A percentile compares a stretch with the other conserved stretches of the same genome.
phyloP scores from a whole-genome alignment of 2,329 filamentous ascomycete genomes.

The Sporothrix mexicana region DNA sequence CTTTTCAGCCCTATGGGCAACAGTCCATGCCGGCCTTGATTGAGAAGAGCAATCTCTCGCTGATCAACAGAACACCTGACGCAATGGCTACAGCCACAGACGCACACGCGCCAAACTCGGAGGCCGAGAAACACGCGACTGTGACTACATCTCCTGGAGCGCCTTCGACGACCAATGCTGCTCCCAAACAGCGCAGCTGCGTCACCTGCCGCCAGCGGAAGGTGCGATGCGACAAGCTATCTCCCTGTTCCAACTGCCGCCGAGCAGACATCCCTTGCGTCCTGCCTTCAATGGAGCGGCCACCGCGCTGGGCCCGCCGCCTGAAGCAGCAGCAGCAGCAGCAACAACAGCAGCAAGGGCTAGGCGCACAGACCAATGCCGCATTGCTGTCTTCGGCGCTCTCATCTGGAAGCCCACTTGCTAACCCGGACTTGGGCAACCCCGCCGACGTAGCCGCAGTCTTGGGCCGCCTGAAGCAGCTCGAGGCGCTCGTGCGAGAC shows the following conservation, averaged over 20 bases:
- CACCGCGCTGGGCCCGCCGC: conserved; percentile 61
- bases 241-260: conserved; percentile 62
- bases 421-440: conserved; percentile 33
- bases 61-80: not conserved
- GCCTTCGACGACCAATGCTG: not conserved
- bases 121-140: conserved; percentile 40
- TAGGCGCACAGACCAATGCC: not conserved
- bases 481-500: conserved; percentile 59
- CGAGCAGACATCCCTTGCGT: conserved; percentile 59
- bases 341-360: not conserved
- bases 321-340: conserved; percentile 35
- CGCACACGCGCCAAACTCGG: conserved; percentile 28
- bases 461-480: conserved; percentile 56
- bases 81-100: conserved; percentile 17
- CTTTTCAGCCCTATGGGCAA: not conserved
- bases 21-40: not conserved
- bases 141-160: not conserved
- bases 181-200: conserved; percentile 54
- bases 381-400: conserved; percentile 1
- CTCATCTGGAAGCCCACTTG: not conserved
- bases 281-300: conserved; percentile 54
- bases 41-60: not conserved
- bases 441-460: conserved; percentile 47
- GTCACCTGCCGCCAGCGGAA: conserved; percentile 59
- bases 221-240: conserved; percentile 62